Evolutionary conservation across 2,329 filamentous ascomycete species (phyloP).

Genomic region (Geosmithia putterillii): DNA sequence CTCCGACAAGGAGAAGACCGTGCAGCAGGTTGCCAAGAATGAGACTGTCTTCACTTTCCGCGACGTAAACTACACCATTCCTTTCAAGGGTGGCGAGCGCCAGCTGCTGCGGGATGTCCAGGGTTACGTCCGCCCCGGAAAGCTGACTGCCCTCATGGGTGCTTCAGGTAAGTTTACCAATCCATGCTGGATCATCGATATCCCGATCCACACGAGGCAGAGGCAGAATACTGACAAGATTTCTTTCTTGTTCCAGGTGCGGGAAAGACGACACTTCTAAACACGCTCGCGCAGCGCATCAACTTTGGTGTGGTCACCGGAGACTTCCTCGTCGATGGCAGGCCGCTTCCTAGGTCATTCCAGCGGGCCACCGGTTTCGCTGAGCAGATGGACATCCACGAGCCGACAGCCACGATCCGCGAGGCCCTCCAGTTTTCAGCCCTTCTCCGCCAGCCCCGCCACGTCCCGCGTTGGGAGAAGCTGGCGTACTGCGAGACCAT

Average conservation of each 20-base stretch:
- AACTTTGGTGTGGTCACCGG: slow-evolving; percentile 67
- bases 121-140: slow-evolving; percentile 76
- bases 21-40: slow-evolving; percentile 43
- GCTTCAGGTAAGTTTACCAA: slow-evolving; percentile 24
- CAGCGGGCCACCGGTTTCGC: slow-evolving; percentile 65
- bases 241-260: slow-evolving; percentile 14
- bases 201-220: not conserved
- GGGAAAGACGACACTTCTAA: slow-evolving; percentile 65
- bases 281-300: slow-evolving; percentile 62
- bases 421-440: slow-evolving; percentile 57
- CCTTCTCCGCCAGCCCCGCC: slow-evolving; percentile 45
- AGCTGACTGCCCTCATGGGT: slow-evolving; percentile 68
- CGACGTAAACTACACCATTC: slow-evolving; percentile 36
- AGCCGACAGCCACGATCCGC: slow-evolving; percentile 52
- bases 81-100: slow-evolving; percentile 49
- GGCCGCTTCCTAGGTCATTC: slow-evolving; percentile 60
- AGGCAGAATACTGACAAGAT: not conserved
- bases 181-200: not conserved
- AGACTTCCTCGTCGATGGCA: slow-evolving; percentile 68
- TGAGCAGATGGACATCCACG: slow-evolving; percentile 56
- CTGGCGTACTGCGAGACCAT: slow-evolving; percentile 57
- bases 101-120: slow-evolving; percentile 65
- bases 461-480: slow-evolving; percentile 47
- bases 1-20: slow-evolving; percentile 16
- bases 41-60: slow-evolving; percentile 44